Evolutionary conservation across 768 basidiomycete species (phyloP).

Genomic region (Amanita inopinata): DNA sequence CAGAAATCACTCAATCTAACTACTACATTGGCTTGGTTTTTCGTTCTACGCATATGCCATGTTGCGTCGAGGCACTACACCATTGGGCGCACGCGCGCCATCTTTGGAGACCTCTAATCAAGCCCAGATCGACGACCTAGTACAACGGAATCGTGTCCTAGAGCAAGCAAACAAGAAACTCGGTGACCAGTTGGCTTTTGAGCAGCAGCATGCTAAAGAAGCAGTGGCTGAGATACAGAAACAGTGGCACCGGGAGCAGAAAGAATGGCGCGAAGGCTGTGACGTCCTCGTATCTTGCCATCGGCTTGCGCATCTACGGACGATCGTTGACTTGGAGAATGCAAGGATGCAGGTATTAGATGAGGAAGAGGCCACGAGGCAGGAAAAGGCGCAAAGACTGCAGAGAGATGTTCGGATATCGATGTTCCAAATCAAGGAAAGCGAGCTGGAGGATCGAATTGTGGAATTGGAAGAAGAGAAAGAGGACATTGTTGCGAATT

Average conservation of each 20-base stretch:
- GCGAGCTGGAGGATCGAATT: conserved; percentile 46
- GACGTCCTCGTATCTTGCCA: conserved; percentile 55
- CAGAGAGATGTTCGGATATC: conserved; percentile 60
- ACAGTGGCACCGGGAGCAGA: conserved; percentile 43
- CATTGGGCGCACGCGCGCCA: conserved; percentile 20
- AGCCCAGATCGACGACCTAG: conserved; percentile 64
- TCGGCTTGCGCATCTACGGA: conserved; percentile 53
- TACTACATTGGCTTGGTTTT: too few species aligned
- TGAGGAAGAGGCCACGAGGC: conserved; percentile 42
- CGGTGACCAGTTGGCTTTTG: conserved; percentile 33
- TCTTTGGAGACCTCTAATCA: conserved; percentile 54
- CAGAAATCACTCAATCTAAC: too few species aligned
- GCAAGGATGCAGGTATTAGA: conserved; percentile 41
- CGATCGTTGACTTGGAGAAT: conserved; percentile 42
- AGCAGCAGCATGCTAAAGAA: conserved; percentile 32
- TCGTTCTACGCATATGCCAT: too few species aligned
- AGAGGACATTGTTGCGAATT: conserved; percentile 18
- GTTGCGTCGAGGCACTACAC: conserved; percentile 15
- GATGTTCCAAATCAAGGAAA: conserved; percentile 57
- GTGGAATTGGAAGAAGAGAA: conserved; percentile 41
- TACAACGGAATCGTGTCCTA: conserved; percentile 54
- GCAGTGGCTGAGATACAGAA: conserved; percentile 33
- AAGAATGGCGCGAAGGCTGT: conserved; percentile 52
- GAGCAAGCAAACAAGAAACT: conserved; percentile 53
- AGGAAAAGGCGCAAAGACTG: conserved; percentile 47